phyloP scores from a whole-genome alignment of 2,329 filamentous ascomycete genomes.

The Sclerotinia glacialis region DNA sequence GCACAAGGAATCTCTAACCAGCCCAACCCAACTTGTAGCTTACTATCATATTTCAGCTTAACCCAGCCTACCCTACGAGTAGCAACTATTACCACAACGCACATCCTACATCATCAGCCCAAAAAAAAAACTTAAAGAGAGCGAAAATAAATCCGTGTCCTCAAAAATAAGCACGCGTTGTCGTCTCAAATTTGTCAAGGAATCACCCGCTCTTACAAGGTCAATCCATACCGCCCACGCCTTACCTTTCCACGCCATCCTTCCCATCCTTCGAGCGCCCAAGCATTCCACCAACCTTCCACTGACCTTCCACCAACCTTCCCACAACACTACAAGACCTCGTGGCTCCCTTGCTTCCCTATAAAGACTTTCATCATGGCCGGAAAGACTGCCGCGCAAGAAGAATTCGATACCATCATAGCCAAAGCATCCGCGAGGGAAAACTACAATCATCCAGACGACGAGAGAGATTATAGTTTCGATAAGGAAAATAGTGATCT shows the following conservation, averaged over 20 bases:
- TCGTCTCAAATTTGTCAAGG: neutral
- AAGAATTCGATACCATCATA: conserved; percentile 64
- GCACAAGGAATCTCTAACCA: conserved; percentile 18
- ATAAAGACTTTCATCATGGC: conserved; percentile 31
- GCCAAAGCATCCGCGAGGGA: conserved; percentile 49
- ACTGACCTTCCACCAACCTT: conserved; percentile 10
- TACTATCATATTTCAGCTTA: conserved; percentile 7
- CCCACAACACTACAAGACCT: conserved; percentile 26
- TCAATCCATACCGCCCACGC: neutral
- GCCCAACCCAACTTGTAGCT: too few relatives aligned
- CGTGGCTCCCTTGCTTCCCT: conserved; percentile 25
- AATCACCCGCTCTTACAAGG: conserved; percentile 7
- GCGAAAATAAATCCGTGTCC: neutral
- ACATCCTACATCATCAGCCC: conserved; percentile 9
- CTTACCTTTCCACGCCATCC: conserved; percentile 18
- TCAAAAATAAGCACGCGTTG: neutral
- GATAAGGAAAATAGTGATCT: conserved; percentile 54
- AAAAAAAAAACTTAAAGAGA: neutral
- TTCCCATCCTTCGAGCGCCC: conserved; percentile 15
- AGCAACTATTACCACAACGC: neutral
- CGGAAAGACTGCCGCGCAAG: conserved; percentile 56
- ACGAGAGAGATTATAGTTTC: conserved; percentile 54
- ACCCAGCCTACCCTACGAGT: neutral
- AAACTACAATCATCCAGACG: conserved; percentile 47
- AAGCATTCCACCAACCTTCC: conserved; percentile 8